phyloP scores from a whole-genome alignment of 2,329 filamentous ascomycete species.

The Aureobasidium sp. region DNA sequence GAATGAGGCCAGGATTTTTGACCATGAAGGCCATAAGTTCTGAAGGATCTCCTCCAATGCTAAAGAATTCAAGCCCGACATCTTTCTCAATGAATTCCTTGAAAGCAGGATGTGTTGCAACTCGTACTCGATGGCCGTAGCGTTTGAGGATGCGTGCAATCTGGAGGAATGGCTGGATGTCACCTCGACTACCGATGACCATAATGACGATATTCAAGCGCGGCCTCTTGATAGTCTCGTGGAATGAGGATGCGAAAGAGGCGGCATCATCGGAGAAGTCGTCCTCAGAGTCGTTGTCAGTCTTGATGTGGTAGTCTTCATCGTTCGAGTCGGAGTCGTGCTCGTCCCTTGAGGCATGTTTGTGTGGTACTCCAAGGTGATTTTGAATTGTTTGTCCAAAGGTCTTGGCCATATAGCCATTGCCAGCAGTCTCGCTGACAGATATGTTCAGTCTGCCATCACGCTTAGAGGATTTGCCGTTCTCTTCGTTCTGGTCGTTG shows the following conservation, averaged over 20 bases:
- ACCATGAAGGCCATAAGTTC: constrained; percentile 88
- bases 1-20: constrained; percentile 72
- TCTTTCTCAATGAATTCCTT: constrained; percentile 68
- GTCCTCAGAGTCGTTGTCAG: constrained; percentile 12
- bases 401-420: constrained; percentile 66
- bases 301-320: constrained; percentile 16
- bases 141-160: constrained; percentile 67
- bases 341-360: constrained; percentile 21
- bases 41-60: constrained; percentile 68
- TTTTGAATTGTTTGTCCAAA: constrained; percentile 58
- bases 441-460: constrained; percentile 68
- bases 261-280: constrained; percentile 16
- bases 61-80: constrained; percentile 70
- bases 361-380: constrained; percentile 39
- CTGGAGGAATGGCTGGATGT: constrained; percentile 73
- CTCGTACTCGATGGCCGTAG: constrained; percentile 67
- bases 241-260: constrained; percentile 24
- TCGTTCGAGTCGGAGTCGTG: neutral
- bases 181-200: constrained; percentile 73
- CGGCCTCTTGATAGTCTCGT: constrained; percentile 31
- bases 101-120: constrained; percentile 73
- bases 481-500: constrained; percentile 59
- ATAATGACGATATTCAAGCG: constrained; percentile 73
- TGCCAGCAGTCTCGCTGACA: constrained; percentile 62
- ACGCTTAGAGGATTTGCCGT: constrained; percentile 56